Evolutionary conservation across 176 grass and related monocot species (phyloP).

Genomic region (Zizania latifolia): DNA sequence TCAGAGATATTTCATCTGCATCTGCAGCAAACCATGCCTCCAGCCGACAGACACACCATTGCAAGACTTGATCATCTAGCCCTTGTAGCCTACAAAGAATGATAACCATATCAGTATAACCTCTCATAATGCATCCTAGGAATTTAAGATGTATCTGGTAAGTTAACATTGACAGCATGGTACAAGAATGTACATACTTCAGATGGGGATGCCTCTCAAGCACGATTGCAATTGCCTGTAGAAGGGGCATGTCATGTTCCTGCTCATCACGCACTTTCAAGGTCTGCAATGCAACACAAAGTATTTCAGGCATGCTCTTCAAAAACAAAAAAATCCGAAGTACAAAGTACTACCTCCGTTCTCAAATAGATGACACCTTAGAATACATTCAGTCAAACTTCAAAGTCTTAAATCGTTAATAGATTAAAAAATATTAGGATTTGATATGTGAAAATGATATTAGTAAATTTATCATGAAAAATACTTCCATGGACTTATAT

Average conservation of each 20-base stretch:
- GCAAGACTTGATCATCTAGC: constrained; percentile 65
- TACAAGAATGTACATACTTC: constrained; percentile 42
- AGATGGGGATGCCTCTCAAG: constrained; percentile 72
- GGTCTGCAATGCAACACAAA: constrained; percentile 36
- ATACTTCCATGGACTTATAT: too few species aligned
- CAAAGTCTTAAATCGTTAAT: too few species aligned
- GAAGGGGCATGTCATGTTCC: constrained; percentile 69
- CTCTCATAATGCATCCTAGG: not conserved
- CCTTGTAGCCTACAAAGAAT: constrained; percentile 58
- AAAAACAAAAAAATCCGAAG: too few species aligned
- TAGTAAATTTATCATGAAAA: too few species aligned
- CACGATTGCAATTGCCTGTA: constrained; percentile 83
- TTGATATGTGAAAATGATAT: too few species aligned
- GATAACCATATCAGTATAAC: constrained; percentile 17
- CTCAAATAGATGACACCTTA: too few species aligned
- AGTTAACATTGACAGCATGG: not conserved
- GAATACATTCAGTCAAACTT: too few species aligned
- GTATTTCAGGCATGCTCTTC: not conserved
- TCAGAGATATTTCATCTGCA: constrained; percentile 81
- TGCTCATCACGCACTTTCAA: constrained; percentile 70
- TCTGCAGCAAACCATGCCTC: constrained; percentile 99
- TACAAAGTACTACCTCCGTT: too few species aligned
- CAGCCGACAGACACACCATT: constrained; percentile 87
- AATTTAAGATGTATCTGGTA: not conserved
- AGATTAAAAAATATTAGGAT: too few species aligned